Percentiles rank a stretch among this genome's conserved stretches.
phyloP scores from a whole-genome alignment of 257 asterid genomes.

The Leonotis leonurus region DNA sequence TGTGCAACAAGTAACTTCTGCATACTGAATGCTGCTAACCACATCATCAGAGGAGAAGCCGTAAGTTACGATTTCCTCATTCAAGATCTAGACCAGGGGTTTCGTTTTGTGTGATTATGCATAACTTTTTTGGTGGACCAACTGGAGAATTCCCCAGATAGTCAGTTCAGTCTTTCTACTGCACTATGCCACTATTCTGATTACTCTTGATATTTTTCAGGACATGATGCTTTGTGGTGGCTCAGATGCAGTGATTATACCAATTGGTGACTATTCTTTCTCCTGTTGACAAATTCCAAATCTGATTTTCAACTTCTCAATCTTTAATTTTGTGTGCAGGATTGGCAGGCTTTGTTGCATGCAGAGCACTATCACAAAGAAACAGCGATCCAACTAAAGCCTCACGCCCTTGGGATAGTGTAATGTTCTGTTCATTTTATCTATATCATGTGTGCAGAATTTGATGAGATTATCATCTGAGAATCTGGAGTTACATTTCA shows the following conservation, averaged over 20 bases:
- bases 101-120: slow-evolving; percentile 5
- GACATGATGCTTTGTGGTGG: slow-evolving; percentile 98
- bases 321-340: slow-evolving; percentile 46
- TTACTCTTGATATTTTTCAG: slow-evolving; percentile 40
- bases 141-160: neutral
- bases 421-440: slow-evolving; percentile 34
- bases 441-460: neutral
- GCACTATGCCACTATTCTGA: too few species aligned
- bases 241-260: slow-evolving; percentile 90
- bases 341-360: slow-evolving; percentile 92
- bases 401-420: slow-evolving; percentile 95
- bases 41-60: slow-evolving; percentile 96
- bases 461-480: slow-evolving; percentile 7
- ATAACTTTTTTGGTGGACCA: neutral
- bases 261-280: slow-evolving; percentile 50
- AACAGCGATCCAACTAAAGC: slow-evolving; percentile 85
- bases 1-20: slow-evolving; percentile 98
- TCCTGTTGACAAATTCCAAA: slow-evolving; percentile 5
- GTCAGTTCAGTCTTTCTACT: neutral
- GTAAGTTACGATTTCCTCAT: slow-evolving; percentile 73
- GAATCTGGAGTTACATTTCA: neutral
- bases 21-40: slow-evolving; percentile 88
- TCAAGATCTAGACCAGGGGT: slow-evolving; percentile 18
- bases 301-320: slow-evolving; percentile 8
- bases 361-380: slow-evolving; percentile 84